Evolutionary conservation across 768 basidiomycete species (phyloP), one percentile per base, ranked within the genome.

Genomic region (Calocera viscosa): DNA sequence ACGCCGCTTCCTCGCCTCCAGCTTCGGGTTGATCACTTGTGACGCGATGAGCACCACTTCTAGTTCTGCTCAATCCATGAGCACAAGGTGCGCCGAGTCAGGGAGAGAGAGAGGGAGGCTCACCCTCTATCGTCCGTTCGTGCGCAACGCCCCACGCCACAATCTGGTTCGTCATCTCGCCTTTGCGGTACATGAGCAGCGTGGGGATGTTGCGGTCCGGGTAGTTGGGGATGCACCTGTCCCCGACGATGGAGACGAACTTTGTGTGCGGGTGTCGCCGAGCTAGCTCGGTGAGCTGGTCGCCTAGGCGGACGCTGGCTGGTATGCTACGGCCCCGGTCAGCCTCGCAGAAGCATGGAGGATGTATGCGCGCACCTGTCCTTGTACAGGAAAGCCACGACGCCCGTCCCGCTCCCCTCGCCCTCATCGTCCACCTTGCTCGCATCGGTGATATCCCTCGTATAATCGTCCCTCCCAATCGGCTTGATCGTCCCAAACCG

Each of bases 151-250:
- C 89, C 87, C 91, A 91, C 1, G 90, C 84, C 2, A 91, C 80
- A 14, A 96, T 79, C 75, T 97, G 93, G 69, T 89, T 88, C 60
- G 83, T 80, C 35, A 98, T 88, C 49, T 94, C 89, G n/a, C 96
- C 96, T 71, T 88, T 88, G 53, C 89, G 86, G 77, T 99, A 98
- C 33, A 95, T 78, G 70, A 99, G 86, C 67, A 98, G 78, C 81
- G 95, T 98, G 1, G 96, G 96, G 41, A 93, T 77, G 64, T 93
- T 86, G 39, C 84, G 81, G 72, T 97, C 96, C 16, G 94, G 95
- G 38, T 98, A 86, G 76, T 97, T 88, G n/a, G 90, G 86, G 71
- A 99, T 96, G 78, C 93, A 95, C 76, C 93, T 93, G 77, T 91
- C 84, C 39, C 94, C 93, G 2, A 94, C 85, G 71, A 98, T 98